Percentiles rank a stretch among this genome's conserved stretches.
These are phyloP conservation scores for Papiliotrema laurentii DNA, from an alignment of 1,284 basidiomycete genomes.

Conservation along the genomic window DNA sequence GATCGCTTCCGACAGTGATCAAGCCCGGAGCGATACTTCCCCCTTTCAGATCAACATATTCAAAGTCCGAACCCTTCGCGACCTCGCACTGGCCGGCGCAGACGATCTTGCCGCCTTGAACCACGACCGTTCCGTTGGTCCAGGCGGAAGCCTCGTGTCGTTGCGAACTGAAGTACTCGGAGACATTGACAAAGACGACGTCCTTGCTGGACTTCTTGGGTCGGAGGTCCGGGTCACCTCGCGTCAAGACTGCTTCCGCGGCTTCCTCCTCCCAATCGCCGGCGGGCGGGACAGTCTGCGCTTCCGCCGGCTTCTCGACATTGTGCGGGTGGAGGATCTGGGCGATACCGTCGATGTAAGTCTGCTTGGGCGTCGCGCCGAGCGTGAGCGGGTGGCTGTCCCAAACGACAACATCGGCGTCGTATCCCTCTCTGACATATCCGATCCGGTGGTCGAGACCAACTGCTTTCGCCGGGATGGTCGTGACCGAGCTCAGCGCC, in stretches of 20 bases:
- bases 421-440: conserved; percentile 59
- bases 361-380: conserved; percentile 54
- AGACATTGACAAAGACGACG: conserved; percentile 46
- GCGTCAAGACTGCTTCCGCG: conserved; percentile 29
- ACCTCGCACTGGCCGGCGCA: conserved; percentile 39
- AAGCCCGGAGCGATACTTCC: conserved; percentile 48
- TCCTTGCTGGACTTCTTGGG: conserved; percentile 29
- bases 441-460: conserved; percentile 81
- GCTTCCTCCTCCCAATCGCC: conserved; percentile 42
- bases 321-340: conserved; percentile 46
- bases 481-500: conserved; percentile 61
- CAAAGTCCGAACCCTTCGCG: conserved; percentile 14
- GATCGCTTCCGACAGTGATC: conserved; percentile 44
- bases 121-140: conserved; percentile 28
- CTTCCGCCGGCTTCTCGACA: conserved; percentile 35
- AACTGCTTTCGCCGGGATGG: conserved; percentile 68
- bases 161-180: conserved; percentile 22
- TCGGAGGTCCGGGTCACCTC: conserved; percentile 44
- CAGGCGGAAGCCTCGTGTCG: not conserved
- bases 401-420: conserved; percentile 73
- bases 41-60: conserved; percentile 46
- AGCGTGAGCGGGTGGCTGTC: conserved; percentile 76
- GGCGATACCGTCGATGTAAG: conserved; percentile 59
- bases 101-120: conserved; percentile 44
- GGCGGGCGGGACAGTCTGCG: conserved; percentile 34